Base-by-base conservation (phyloP, 164 flowering plant genomes). In the Magnolia sinica region DNA sequence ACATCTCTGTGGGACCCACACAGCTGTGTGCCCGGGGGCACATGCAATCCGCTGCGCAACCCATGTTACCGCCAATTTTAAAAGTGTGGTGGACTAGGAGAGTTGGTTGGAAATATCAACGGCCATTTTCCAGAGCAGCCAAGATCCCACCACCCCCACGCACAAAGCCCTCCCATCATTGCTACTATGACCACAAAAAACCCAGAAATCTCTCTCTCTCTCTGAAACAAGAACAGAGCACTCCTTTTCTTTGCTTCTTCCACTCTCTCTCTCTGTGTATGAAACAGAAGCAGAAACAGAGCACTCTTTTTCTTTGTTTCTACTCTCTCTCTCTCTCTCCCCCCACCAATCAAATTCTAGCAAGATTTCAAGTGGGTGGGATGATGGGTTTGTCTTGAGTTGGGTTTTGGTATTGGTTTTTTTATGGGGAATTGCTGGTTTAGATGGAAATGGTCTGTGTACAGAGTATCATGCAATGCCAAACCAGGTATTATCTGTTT, bases 381-480 rank as follows among this genome's bases (percentile, higher is more conserved):
- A 20, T 59, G 59, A 68, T 37, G 71, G 71, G 71, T 68, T 31
- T 14, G 49, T 68, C 20, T 6, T 68, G 50, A 68, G 31, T 68
- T 68, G 20, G 50, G 45, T 68, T 16, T 68, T 24, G 50, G 29
- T 29, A 27, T 68, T 29, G 51, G 51, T 68, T 68, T 68, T 50
- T 71, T 71, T 14, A 71, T 71, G 95, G 93, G 95, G 59, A 91
- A 90, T 81, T 87, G 91, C 82, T 88, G 85, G 77, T 87, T 78
- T 81, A 72, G 82, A 72, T 78, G 85, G 81, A 80, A 87, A 50
- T 83, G 88, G 76, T 82, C 78, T 81, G 86, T 65, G 29, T 65
- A 65, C 37, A 65, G 68, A 65, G 68, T 65, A 24, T 65, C 68
- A 65, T 65, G 29, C 24, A 65, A 65, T 65, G 68, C 24, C 10